Evolutionary conservation across 1,284 basidiomycete species (phyloP).

Genomic region (Tilletia setariae): DNA sequence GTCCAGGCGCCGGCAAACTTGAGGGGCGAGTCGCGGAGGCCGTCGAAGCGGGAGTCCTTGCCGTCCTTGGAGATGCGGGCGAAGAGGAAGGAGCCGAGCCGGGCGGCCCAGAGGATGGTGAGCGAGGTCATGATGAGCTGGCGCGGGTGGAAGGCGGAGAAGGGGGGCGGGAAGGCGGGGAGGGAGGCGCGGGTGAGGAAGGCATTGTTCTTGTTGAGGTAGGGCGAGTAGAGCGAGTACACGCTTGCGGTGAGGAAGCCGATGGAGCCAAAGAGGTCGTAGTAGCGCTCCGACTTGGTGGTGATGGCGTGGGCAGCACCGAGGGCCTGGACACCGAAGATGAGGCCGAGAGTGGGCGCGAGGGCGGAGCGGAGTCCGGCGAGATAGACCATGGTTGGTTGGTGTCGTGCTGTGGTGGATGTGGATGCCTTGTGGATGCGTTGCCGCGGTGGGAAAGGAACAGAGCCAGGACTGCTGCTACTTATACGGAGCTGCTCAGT

Average conservation of each 20-base stretch:
- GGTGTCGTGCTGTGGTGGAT: too few relatives aligned
- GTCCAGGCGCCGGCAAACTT: conserved; percentile 69
- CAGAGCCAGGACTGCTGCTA: too few relatives aligned
- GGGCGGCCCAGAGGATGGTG: conserved; percentile 63
- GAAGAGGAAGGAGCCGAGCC: conserved; percentile 67
- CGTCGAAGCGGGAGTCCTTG: conserved; percentile 68
- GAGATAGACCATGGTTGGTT: conserved; percentile 30
- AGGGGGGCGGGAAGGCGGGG: conserved; percentile 21
- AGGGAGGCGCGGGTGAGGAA: conserved; percentile 26
- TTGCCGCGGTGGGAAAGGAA: too few relatives aligned
- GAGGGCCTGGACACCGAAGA: conserved; percentile 37
- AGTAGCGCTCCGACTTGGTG: conserved; percentile 25
- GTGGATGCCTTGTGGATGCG: too few relatives aligned
- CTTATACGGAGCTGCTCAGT: too few relatives aligned
- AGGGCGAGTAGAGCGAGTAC: conserved; percentile 61
- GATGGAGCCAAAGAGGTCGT: conserved; percentile 59
- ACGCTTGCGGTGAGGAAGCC: conserved; percentile 69
- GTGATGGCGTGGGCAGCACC: conserved; percentile 17
- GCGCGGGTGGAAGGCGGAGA: conserved; percentile 63
- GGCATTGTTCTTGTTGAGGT: conserved; percentile 58
- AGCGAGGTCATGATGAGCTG: conserved; percentile 64
- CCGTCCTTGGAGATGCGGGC: conserved; percentile 60
- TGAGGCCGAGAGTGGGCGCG: conserved; percentile 35
- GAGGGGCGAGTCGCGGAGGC: conserved; percentile 65
- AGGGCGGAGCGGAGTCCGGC: conserved; percentile 35